A percentile compares a stretch with the other conserved stretches of the same genome.
Conservation (phyloP, 2,329 filamentous ascomycete genomes). For the Trichothecium sympodiale region DNA sequence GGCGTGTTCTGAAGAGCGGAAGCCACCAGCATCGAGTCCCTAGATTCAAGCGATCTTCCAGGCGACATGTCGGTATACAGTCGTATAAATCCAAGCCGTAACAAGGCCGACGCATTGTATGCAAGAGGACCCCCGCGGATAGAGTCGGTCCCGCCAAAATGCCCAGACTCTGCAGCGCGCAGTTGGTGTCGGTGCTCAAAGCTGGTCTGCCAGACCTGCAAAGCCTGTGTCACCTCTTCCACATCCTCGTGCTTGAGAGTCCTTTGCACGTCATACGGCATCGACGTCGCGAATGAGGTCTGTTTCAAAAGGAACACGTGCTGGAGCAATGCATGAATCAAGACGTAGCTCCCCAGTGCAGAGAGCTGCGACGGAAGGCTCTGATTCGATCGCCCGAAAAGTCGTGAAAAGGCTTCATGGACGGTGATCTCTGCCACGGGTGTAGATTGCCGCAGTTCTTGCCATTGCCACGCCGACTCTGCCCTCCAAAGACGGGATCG, state of each 20-base stretch:
- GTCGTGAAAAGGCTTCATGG: slow-evolving; percentile 43
- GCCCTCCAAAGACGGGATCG: slow-evolving; percentile 46
- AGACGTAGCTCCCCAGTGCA: slow-evolving; percentile 56
- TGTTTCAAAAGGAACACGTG: slow-evolving; percentile 62
- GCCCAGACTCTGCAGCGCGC: slow-evolving; percentile 35
- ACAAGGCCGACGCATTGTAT: slow-evolving; percentile 53
- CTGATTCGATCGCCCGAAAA: slow-evolving; percentile 41
- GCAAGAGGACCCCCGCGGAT: slow-evolving; percentile 50
- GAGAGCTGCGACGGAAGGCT: slow-evolving; percentile 39
- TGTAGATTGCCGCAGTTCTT: slow-evolving; percentile 41
- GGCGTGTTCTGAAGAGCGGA: slow-evolving; percentile 48
- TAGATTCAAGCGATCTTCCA: slow-evolving; percentile 51
- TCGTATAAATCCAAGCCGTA: slow-evolving; percentile 51
- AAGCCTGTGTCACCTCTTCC: slow-evolving; percentile 42
- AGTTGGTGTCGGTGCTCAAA: slow-evolving; percentile 46
- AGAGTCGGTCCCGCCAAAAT: slow-evolving; percentile 35
- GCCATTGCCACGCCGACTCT: slow-evolving; percentile 48
- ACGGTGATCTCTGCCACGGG: slow-evolving; percentile 40
- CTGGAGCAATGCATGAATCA: slow-evolving; percentile 62
- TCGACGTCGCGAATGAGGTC: slow-evolving; percentile 39
- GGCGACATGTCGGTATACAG: slow-evolving; percentile 55
- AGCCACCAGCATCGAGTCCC: slow-evolving; percentile 52
- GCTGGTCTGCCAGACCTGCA: slow-evolving; percentile 46
- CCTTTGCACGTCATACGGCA: slow-evolving; percentile 37
- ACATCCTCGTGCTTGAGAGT: slow-evolving; percentile 43